phyloP scores from a whole-genome alignment of 75 land plant species.

The Ceratopteris richardii region DNA sequence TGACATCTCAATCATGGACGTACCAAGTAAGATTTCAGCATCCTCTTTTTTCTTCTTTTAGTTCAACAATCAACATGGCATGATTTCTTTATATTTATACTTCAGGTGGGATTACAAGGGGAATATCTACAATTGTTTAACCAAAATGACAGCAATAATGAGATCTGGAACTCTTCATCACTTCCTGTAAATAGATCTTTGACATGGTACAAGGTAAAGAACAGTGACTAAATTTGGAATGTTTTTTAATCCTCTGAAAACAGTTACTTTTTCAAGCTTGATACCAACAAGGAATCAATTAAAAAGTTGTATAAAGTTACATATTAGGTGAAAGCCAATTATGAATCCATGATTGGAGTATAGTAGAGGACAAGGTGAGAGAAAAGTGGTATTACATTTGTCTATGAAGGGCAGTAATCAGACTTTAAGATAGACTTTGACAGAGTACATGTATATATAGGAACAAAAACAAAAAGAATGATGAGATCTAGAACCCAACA shows the following conservation, averaged over 20 bases:
- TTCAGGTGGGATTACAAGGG: constrained; percentile 80
- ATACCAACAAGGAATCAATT: too few species aligned
- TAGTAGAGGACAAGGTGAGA: too few species aligned
- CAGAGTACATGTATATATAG: too few species aligned
- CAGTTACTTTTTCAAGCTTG: too few species aligned
- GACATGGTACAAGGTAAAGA: constrained; percentile 88
- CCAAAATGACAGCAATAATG: constrained; percentile 20
- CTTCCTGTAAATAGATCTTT: constrained; percentile 51
- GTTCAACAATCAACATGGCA: background rate
- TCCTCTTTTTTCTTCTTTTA: background rate
- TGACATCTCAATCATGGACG: constrained; percentile 19
- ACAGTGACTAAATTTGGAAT: background rate
- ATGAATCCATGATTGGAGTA: too few species aligned
- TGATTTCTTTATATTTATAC: background rate
- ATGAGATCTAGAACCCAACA: too few species aligned
- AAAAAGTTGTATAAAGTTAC: too few species aligned
- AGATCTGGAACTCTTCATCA: constrained; percentile 42
- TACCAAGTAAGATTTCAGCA: constrained; percentile 22
- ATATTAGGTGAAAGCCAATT: too few species aligned
- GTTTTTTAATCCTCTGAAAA: background rate
- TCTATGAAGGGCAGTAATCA: too few species aligned
- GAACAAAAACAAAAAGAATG: too few species aligned
- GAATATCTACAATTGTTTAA: constrained; percentile 44
- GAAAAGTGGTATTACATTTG: too few species aligned
- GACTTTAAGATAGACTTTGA: too few species aligned